A percentile compares a stretch with the other conserved stretches of the same genome.
Evolutionary conservation across 106 monocot genomes (phyloP).

Genomic region (Apostasia ramifera): DNA sequence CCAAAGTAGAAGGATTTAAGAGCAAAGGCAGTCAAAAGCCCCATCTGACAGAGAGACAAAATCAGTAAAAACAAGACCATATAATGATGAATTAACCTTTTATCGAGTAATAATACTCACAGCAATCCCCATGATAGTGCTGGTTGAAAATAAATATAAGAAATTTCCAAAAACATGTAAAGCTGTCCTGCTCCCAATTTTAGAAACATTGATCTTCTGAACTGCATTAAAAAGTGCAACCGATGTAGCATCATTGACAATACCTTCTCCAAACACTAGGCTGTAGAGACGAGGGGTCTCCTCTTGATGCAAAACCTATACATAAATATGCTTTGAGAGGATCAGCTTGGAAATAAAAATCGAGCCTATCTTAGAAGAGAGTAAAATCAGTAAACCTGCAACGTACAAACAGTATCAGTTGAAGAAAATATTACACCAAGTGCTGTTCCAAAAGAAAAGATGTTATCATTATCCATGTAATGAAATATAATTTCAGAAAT

Average conservation of each 20-base stretch:
- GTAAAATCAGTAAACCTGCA: conserved; percentile 40
- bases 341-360: neutral
- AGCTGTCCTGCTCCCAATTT: conserved; percentile 32
- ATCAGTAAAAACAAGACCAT: neutral
- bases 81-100: conserved; percentile 3
- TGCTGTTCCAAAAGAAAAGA: conserved; percentile 32
- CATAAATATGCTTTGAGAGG: neutral
- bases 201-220: conserved; percentile 46
- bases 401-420: conserved; percentile 79
- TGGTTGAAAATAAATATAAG: conserved; percentile 61
- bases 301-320: conserved; percentile 67
- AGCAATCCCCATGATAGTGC: conserved; percentile 67
- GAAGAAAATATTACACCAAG: conserved; percentile 82
- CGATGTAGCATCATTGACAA: conserved; percentile 82
- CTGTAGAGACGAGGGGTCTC: conserved; percentile 76
- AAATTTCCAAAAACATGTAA: conserved; percentile 47
- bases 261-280: conserved; percentile 89
- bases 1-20: conserved; percentile 72
- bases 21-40: conserved; percentile 61
- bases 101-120: conserved; percentile 35
- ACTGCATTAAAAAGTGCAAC: conserved; percentile 71
- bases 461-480: neutral
- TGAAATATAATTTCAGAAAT: neutral
- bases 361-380: too few relatives aligned
- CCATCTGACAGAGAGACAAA: conserved; percentile 35